Evolutionary conservation across 2,329 filamentous ascomycete species (phyloP).

Genomic region (Xylariaceae sp.): DNA sequence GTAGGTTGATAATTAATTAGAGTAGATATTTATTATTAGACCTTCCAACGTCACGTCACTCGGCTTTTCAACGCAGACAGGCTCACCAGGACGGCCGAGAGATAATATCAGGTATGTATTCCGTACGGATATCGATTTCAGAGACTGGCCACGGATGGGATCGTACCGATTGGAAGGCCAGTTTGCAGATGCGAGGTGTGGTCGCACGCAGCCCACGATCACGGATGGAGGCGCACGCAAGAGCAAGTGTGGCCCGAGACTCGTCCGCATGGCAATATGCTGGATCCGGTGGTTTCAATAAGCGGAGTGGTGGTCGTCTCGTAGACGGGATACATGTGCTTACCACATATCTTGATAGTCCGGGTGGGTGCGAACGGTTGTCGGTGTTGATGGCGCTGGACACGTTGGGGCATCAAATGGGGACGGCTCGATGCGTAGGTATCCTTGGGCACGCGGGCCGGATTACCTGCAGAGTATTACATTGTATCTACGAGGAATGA

Average conservation of each 20-base stretch:
- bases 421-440: too few species aligned
- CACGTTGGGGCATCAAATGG: neutral
- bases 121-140: neutral
- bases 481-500: too few species aligned
- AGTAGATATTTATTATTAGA: neutral
- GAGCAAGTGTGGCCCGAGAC: slow-evolving; percentile 2
- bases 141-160: slow-evolving; percentile 5
- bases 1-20: neutral
- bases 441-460: too few species aligned
- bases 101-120: neutral
- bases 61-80: neutral
- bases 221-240: neutral
- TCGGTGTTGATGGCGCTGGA: neutral
- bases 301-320: too few species aligned
- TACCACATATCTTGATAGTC: neutral
- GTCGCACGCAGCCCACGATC: slow-evolving; percentile 1
- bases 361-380: neutral
- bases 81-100: neutral
- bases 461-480: too few species aligned
- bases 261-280: neutral
- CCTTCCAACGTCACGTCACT: neutral
- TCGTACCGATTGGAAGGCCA: slow-evolving; percentile 14
- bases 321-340: too few species aligned
- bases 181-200: slow-evolving; percentile 5
- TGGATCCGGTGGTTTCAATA: neutral